A percentile compares a stretch with the other conserved stretches of the same genome.
Evolutionary conservation across 306 rosid species (phyloP).

Genomic region (Ochetophila trinervis): DNA sequence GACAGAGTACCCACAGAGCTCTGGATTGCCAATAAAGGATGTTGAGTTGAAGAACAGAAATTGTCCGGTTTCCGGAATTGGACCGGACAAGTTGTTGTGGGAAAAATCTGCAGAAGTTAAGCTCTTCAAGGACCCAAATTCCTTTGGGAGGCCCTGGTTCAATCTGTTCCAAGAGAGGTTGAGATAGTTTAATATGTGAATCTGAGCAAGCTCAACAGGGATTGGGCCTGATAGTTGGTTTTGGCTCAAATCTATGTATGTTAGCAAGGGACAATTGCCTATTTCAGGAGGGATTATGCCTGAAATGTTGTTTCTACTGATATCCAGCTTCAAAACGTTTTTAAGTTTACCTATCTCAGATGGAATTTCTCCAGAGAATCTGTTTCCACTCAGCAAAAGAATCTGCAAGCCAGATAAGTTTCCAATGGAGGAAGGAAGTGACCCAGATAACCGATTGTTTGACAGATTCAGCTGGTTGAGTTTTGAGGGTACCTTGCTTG

Average conservation of each 20-base stretch:
- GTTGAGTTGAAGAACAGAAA: conserved; percentile 64
- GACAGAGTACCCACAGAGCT: conserved; percentile 60
- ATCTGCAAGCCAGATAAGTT: conserved; percentile 64
- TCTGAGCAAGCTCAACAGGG: conserved; percentile 62
- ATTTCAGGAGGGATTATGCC: conserved; percentile 65
- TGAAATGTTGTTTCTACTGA: conserved; percentile 70
- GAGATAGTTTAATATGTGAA: conserved; percentile 71
- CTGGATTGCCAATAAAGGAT: conserved; percentile 65
- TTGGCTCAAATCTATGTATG: conserved; percentile 82
- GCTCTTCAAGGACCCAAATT: conserved; percentile 66
- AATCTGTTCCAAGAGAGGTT: conserved; percentile 83
- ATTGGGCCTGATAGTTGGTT: conserved; percentile 76
- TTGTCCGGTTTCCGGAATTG: conserved; percentile 67
- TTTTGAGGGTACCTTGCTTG: conserved; percentile 45
- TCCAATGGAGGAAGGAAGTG: conserved; percentile 63
- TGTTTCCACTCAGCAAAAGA: conserved; percentile 60
- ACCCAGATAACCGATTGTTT: conserved; percentile 65
- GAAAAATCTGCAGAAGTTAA: conserved; percentile 85
- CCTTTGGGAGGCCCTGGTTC: conserved; percentile 61
- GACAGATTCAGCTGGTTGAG: conserved; percentile 70
- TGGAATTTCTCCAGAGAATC: conserved; percentile 68
- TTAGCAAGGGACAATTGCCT: conserved; percentile 50
- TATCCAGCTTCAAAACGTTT: conserved; percentile 58
- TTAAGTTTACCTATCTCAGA: conserved; percentile 56
- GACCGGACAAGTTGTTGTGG: conserved; percentile 72